Conservation (phyloP, 1,284 basidiomycete genomes). For the Trichosporon inkin region DNA sequence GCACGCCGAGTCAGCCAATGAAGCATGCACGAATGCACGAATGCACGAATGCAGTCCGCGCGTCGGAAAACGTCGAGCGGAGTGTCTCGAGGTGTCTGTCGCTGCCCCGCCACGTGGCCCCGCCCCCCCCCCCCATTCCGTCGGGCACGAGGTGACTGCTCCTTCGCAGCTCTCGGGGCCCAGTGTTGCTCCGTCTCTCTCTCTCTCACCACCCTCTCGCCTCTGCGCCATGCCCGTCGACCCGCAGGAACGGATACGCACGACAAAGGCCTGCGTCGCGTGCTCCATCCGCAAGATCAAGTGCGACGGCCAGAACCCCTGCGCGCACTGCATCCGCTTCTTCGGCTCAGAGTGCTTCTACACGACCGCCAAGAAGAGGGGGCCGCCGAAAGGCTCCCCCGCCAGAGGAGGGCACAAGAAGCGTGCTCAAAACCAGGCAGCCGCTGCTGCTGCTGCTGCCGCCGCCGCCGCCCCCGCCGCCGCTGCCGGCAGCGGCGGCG, state of each 20-base stretch:
- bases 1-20: too few species aligned
- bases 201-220: background rate
- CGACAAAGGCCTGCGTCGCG: conserved; percentile 20
- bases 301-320: conserved; percentile 22
- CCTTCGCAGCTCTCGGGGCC: background rate
- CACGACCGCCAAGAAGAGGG: conserved; percentile 19
- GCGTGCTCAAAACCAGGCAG: conserved; percentile 4
- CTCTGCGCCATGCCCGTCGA: conserved; percentile 1
- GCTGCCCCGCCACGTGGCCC: too few species aligned
- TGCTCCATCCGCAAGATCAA: conserved; percentile 23
- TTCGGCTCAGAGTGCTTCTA: conserved; percentile 22
- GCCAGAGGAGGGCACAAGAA: conserved; percentile 19
- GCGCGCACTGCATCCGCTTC: conserved; percentile 21
- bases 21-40: too few species aligned
- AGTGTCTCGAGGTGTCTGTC: too few species aligned
- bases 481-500: background rate
- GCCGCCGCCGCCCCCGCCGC: too few species aligned
- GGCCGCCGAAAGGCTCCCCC: conserved; percentile 22
- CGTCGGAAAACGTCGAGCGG: too few species aligned
- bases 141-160: too few species aligned
- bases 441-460: conserved; percentile 4
- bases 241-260: conserved; percentile 13
- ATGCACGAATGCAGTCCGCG: too few species aligned
- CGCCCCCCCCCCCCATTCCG: too few species aligned
- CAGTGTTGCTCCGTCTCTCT: background rate